Conservation (phyloP, 768 basidiomycete genomes). For the Clitopilus hobsonii region DNA sequence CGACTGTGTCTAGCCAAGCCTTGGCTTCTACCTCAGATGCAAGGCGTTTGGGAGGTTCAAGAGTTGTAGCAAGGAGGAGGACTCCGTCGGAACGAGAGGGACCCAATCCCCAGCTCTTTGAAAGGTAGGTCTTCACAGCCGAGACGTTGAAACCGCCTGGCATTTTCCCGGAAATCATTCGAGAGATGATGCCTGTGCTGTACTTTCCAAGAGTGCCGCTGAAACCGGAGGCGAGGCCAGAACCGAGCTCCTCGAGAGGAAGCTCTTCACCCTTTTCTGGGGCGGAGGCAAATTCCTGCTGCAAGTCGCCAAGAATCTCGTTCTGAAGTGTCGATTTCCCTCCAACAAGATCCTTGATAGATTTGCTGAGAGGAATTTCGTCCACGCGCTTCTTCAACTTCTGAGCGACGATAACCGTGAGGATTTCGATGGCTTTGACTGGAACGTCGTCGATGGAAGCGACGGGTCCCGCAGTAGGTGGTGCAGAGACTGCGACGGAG, state of each 20-base stretch:
- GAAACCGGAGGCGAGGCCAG: constrained; percentile 77
- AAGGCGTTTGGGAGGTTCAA: constrained; percentile 93
- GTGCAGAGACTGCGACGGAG: constrained; percentile 35
- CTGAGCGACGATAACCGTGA: constrained; percentile 88
- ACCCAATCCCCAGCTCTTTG: constrained; percentile 96
- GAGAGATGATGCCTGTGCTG: constrained; percentile 83
- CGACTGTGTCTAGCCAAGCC: constrained; percentile 86
- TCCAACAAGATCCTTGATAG: constrained; percentile 97
- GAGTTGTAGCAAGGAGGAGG: constrained; percentile 84
- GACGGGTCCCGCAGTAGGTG: constrained; percentile 57
- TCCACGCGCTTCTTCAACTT: constrained; percentile 94
- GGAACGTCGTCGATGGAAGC: constrained; percentile 85
- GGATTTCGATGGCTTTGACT: constrained; percentile 85
- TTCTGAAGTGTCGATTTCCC: constrained; percentile 99
- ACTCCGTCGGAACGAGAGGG: constrained; percentile 85
- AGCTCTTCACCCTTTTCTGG: constrained; percentile 99
- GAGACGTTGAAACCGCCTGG: constrained; percentile 97
- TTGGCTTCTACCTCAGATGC: constrained; percentile 90
- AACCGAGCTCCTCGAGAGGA: constrained; percentile 91
- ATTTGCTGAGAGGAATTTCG: constrained; percentile 87
- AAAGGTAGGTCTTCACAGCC: constrained; percentile 82
- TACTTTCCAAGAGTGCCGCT: constrained; percentile 91
- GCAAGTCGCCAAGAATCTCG: constrained; percentile 95
- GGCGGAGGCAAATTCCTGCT: constrained; percentile 90
- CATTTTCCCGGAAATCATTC: constrained; percentile 94